Conservation (phyloP, 2,329 filamentous ascomycete species). For the Pyrenophora graminea region DNA sequence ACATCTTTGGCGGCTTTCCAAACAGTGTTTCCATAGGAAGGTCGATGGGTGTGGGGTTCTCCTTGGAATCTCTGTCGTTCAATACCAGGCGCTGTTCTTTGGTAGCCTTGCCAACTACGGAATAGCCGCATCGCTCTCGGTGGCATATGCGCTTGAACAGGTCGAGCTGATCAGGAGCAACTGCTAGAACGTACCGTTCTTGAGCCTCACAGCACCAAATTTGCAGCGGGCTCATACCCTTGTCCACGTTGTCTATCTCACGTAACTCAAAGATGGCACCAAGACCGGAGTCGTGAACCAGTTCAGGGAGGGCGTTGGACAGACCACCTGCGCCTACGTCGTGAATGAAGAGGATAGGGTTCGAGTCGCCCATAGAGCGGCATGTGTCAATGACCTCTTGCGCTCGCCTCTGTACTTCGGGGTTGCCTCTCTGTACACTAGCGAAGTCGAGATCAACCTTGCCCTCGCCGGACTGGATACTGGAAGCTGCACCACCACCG, state of each 20-base stretch:
- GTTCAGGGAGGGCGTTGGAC: slow-evolving; percentile 81
- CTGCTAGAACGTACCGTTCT: slow-evolving; percentile 90
- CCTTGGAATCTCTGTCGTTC: slow-evolving; percentile 75
- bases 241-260: slow-evolving; percentile 87
- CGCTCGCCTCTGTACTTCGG: slow-evolving; percentile 90
- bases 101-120: slow-evolving; percentile 80
- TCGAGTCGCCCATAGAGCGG: slow-evolving; percentile 78
- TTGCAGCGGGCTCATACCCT: slow-evolving; percentile 90
- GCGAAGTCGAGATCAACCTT: slow-evolving; percentile 94
- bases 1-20: slow-evolving; percentile 82
- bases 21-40: slow-evolving; percentile 88
- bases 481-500: slow-evolving; percentile 92
- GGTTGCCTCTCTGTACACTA: slow-evolving; percentile 95
- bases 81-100: slow-evolving; percentile 76
- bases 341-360: slow-evolving; percentile 95
- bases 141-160: slow-evolving; percentile 69
- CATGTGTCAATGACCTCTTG: slow-evolving; percentile 99
- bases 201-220: slow-evolving; percentile 99
- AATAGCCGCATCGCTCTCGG: slow-evolving; percentile 89
- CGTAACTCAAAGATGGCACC: slow-evolving; percentile 94
- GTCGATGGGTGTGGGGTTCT: slow-evolving; percentile 80
- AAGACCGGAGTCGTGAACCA: slow-evolving; percentile 88
- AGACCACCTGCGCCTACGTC: slow-evolving; percentile 94
- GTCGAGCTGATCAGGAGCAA: slow-evolving; percentile 80
- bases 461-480: slow-evolving; percentile 82